Evolutionary conservation across 192 early-diverging fungal genomes (phyloP), one percentile per base, ranked within the genome.

Genomic region (Rhizophagus clarus): DNA sequence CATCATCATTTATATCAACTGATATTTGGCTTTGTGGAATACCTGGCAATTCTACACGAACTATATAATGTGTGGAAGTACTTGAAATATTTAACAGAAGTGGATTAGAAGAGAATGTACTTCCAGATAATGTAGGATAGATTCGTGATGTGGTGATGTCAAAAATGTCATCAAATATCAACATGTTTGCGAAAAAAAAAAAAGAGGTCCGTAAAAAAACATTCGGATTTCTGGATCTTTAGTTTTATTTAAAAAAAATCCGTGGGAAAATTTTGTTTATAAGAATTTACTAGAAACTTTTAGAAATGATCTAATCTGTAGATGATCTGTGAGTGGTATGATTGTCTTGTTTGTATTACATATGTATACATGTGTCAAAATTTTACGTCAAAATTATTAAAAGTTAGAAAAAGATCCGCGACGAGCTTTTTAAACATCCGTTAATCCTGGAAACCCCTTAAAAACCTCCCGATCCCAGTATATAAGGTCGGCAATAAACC

Each of bases 381-480:
- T 8, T 40, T 40, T 40, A 40, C 0, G 37, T 40, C 37, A 40
- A 7, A 40, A 40, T 40, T 40, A 7, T 40, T n/a, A n/a, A n/a
- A n/a, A n/a, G 37, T 45, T 12, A 45, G 42, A 12, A 45, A 45
- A 45, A 40, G 6, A 12, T 45, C 11, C 42, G 42, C 42, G 12
- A 11, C 42, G 3, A 56, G 14, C 24, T 15, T 28, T 29, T 64
- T 29, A 66, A 74, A 74, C 26, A 74, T 74, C 73, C 0, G 49
- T 60, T 1, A 74, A 60, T 37, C 47, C 73, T 14, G 72, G 51
- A 74, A 74, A 74, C 4, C 72, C 72, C 24, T 61, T 74, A 22
- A 74, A 56, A 28, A 60, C 29, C 60, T 61, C 73, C 17, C 3
- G 24, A 10, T 74, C 51, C 73, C 73, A 74, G 60, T 24, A 60